A percentile compares a stretch with the other conserved stretches of the same genome.
Conservation (phyloP, 306 rosid genomes). For the apple (Malus domestica) region ASM211411v1 NC_041804.1:5720501-5721000, state of each 20-base stretch:
- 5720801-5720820: constrained; percentile 10
- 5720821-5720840: background rate
- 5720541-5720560: constrained; percentile 39
- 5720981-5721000: no score
- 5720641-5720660: constrained; percentile 10
- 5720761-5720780: background rate
- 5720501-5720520: constrained; percentile 44
- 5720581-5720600: constrained; percentile 68
- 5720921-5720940: background rate
- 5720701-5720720: background rate
- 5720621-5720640: constrained; percentile 1
- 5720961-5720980: no score
- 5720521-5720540: constrained; percentile 28
- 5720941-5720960: no score
- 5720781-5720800: background rate
- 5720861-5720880: constrained; percentile 22
- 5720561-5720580: constrained; percentile 55
- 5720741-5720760: background rate
- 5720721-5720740: constrained; percentile 18
- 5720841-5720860: background rate
- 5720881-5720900: constrained; percentile 20
- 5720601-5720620: constrained; percentile 49
- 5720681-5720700: constrained; percentile 15
- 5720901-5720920: background rate
- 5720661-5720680: constrained; percentile 1